These are phyloP conservation scores for Saccharomyces hybrid DNA, from an alignment of 1,139 yeast species.

Conservation along the genomic window DNA sequence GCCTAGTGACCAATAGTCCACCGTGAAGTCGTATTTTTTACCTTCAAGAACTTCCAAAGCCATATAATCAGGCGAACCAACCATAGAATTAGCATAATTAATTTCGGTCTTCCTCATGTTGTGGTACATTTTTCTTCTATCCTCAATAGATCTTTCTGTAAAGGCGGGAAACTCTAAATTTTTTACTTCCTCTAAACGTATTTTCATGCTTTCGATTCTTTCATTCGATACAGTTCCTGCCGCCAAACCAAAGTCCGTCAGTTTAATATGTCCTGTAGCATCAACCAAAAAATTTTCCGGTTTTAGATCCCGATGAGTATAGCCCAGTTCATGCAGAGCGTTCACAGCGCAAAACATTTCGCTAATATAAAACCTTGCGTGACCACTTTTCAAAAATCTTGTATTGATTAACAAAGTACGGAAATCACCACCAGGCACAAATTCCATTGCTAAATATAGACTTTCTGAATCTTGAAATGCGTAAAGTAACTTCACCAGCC, in stretches of 20 bases:
- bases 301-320: conserved; percentile 93
- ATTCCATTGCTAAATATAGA: conserved; percentile 95
- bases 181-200: conserved; percentile 74
- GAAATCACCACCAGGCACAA: conserved; percentile 98
- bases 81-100: conserved; percentile 88
- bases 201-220: conserved; percentile 86
- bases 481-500: conserved; percentile 89
- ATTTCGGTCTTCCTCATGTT: conserved; percentile 58
- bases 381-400: conserved; percentile 86
- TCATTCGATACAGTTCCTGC: conserved; percentile 94
- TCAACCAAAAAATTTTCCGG: conserved; percentile 97
- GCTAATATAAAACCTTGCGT: conserved; percentile 87
- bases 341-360: conserved; percentile 96
- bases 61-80: conserved; percentile 99
- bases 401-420: conserved; percentile 91
- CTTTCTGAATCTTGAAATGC: conserved; percentile 92
- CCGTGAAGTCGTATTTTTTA: conserved; percentile 86
- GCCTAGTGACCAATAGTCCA: conserved; percentile 98
- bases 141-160: conserved; percentile 66
- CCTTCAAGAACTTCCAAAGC: conserved; percentile 96
- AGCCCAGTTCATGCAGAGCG: conserved; percentile 89
- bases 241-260: conserved; percentile 96
- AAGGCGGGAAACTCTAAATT: conserved; percentile 55
- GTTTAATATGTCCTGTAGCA: conserved; percentile 88
- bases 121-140: conserved; percentile 80